Evolutionary conservation across 2,329 filamentous ascomycete genomes (phyloP).

Genomic region (Exophiala calicioides): DNA sequence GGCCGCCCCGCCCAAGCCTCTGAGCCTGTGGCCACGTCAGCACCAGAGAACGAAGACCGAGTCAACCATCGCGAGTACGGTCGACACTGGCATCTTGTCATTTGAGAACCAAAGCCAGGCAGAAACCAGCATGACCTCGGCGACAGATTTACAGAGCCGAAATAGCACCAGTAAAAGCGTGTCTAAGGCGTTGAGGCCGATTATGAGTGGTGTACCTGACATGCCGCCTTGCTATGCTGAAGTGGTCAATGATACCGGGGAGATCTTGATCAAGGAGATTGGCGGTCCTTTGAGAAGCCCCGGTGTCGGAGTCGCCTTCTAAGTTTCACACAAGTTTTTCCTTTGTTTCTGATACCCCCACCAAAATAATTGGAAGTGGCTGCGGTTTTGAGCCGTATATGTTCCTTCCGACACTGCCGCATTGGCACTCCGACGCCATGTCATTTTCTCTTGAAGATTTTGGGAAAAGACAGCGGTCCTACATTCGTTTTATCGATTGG

Average conservation of each 20-base stretch:
- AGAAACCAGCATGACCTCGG: conserved; percentile 23
- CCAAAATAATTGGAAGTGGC: not conserved
- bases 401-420: not conserved
- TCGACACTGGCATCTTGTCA: conserved; percentile 26
- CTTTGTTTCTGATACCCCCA: conserved; percentile 16
- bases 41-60: conserved; percentile 29
- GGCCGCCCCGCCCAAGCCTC: conserved; percentile 19
- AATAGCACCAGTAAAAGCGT: conserved; percentile 22
- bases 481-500: conserved; percentile 11
- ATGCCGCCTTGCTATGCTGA: conserved; percentile 19
- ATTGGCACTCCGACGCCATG: not conserved
- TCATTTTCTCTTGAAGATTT: not conserved
- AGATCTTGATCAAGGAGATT: conserved; percentile 26
- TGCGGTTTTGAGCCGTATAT: not conserved
- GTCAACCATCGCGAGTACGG: conserved; percentile 29
- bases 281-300: conserved; percentile 27
- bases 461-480: conserved; percentile 12
- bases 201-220: conserved; percentile 23
- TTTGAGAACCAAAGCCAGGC: conserved; percentile 25
- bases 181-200: conserved; percentile 20
- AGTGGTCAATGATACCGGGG: conserved; percentile 13
- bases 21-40: conserved; percentile 18
- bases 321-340: conserved; percentile 4
- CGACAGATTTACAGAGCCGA: conserved; percentile 23
- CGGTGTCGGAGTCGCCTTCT: conserved; percentile 29